Evolutionary conservation across 805 yeast species (phyloP).

Genomic region (Barnettozyma salicaria): DNA sequence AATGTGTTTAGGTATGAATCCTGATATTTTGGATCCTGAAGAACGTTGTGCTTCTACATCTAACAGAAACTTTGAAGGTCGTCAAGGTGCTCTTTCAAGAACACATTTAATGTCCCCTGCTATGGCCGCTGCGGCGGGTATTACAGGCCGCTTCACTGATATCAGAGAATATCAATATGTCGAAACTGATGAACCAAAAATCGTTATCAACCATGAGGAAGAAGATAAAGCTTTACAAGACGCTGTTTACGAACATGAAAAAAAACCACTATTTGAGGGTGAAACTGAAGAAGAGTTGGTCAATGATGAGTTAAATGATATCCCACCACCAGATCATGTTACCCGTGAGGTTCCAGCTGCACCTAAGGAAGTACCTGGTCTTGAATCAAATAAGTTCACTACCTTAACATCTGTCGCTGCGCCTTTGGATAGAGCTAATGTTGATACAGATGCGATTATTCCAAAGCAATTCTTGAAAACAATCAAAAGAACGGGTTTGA

Average conservation of each 20-base stretch:
- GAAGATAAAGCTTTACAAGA: constrained; percentile 57
- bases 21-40: constrained; percentile 89
- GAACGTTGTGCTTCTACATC: constrained; percentile 99
- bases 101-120: constrained; percentile 98
- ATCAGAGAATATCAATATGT: constrained; percentile 74
- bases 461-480: constrained; percentile 98
- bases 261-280: constrained; percentile 50
- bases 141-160: constrained; percentile 84
- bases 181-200: constrained; percentile 53
- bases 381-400: constrained; percentile 70
- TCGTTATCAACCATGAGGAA: constrained; percentile 40
- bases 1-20: constrained; percentile 99
- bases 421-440: constrained; percentile 89
- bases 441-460: constrained; percentile 97
- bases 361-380: constrained; percentile 28
- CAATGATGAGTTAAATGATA: constrained; percentile 55
- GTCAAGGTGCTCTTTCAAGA: constrained; percentile 95
- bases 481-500: constrained; percentile 93
- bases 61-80: constrained; percentile 97
- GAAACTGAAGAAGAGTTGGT: constrained; percentile 42
- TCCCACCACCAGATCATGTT: constrained; percentile 48
- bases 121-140: constrained; percentile 99
- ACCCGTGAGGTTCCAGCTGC: constrained; percentile 31
- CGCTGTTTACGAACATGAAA: constrained; percentile 68
- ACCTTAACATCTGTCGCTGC: constrained; percentile 85